phyloP scores from a whole-genome alignment of 2,329 filamentous ascomycete genomes.

The Orbilia javanica region DNA sequence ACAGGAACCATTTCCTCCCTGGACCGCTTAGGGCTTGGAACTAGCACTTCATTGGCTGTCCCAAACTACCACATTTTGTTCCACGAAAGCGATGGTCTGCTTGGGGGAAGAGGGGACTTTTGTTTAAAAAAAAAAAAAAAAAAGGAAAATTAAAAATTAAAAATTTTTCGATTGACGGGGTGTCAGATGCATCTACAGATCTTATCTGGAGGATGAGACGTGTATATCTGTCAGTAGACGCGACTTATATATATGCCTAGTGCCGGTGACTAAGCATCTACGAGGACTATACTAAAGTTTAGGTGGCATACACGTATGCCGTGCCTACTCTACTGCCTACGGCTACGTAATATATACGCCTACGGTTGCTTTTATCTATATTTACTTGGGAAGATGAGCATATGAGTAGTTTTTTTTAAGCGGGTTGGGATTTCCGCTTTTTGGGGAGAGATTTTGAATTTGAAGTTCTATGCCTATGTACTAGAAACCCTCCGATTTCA shows the following conservation, averaged over 20 bases:
- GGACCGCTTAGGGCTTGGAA: constrained; percentile 30
- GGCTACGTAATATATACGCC: background rate
- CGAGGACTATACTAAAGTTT: background rate
- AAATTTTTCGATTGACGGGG: constrained; percentile 6
- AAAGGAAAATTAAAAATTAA: background rate
- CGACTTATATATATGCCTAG: background rate
- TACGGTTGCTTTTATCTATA: background rate
- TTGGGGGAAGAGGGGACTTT: background rate
- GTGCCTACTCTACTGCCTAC: no score
- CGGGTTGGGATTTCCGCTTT: background rate
- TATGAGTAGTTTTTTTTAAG: background rate
- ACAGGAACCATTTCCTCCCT: constrained; percentile 11
- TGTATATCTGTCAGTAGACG: background rate
- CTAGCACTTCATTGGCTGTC: constrained; percentile 34
- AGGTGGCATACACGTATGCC: no score
- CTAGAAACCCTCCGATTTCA: background rate
- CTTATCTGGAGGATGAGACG: constrained; percentile 11
- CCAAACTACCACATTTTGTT: constrained; percentile 34
- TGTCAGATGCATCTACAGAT: constrained; percentile 15
- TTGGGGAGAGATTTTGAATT: constrained; percentile 11
- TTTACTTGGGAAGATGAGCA: background rate
- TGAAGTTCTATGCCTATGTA: constrained; percentile 30
- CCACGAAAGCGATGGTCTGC: background rate
- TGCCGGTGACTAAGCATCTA: background rate
- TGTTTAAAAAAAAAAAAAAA: background rate